Percentiles rank a stretch among this genome's conserved stretches.
Conservation (phyloP, 2,329 filamentous ascomycete species). For the Lecanicillium sp. region DNA sequence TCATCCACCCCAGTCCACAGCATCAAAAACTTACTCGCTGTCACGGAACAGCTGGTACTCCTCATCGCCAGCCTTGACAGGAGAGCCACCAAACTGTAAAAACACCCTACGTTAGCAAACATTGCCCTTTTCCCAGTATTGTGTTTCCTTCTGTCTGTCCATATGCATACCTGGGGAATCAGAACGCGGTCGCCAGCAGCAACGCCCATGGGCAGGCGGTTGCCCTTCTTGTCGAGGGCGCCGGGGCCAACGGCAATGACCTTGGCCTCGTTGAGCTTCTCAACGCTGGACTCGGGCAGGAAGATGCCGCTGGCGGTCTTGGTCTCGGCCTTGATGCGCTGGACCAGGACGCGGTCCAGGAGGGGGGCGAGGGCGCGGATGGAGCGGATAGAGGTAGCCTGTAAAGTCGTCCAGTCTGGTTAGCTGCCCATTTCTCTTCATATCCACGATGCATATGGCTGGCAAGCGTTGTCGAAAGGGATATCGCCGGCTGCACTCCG, state of each 20-base stretch:
- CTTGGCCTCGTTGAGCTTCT: constrained; percentile 97
- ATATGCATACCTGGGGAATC: constrained; percentile 74
- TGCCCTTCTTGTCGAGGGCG: constrained; percentile 77
- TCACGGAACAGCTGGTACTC: constrained; percentile 96
- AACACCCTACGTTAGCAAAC: constrained; percentile 17
- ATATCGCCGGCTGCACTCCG: too few species aligned
- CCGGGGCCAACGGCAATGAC: constrained; percentile 94
- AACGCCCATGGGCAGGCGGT: constrained; percentile 80
- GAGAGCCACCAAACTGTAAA: constrained; percentile 77
- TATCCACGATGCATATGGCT: too few species aligned
- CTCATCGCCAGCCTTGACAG: constrained; percentile 95
- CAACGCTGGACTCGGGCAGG: constrained; percentile 91
- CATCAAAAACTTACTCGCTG: constrained; percentile 72
- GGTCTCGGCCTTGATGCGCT: constrained; percentile 93
- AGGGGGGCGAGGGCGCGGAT: constrained; percentile 93
- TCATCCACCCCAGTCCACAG: background rate
- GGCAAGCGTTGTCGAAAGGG: too few species aligned
- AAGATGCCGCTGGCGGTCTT: constrained; percentile 97
- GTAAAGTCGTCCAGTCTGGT: background rate
- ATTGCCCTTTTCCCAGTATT: background rate
- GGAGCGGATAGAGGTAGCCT: constrained; percentile 77
- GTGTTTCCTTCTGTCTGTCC: too few species aligned
- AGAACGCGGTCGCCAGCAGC: constrained; percentile 80
- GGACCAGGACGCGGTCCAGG: constrained; percentile 94
- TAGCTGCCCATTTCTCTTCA: background rate